Evolutionary conservation across 139 green algal species (phyloP).

Genomic region (Zygnema circumcarinatum): DNA sequence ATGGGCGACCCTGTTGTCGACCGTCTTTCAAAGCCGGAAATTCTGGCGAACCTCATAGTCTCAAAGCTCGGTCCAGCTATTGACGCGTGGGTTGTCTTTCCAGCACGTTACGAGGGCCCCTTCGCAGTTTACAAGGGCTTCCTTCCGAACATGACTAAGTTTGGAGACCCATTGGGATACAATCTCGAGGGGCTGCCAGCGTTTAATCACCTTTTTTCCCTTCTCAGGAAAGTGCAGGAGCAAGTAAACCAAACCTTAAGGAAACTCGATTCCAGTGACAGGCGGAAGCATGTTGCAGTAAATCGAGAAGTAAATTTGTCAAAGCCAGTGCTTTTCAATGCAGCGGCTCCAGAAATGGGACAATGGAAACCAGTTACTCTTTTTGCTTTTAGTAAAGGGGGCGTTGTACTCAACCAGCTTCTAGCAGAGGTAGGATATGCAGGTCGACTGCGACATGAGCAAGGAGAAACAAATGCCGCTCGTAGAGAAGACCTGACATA

Average conservation of each 20-base stretch:
- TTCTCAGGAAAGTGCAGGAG: conserved; percentile 27
- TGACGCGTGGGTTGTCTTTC: conserved; percentile 41
- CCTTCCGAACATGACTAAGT: conserved; percentile 6
- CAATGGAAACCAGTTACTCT: conserved; percentile 17
- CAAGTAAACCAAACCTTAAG: conserved; percentile 5
- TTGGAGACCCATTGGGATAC: conserved; percentile 46
- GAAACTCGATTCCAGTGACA: not conserved
- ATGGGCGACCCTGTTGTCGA: conserved; percentile 19
- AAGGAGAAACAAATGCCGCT: not conserved
- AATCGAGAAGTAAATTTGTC: not conserved
- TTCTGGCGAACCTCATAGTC: not conserved
- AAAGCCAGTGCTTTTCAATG: not conserved
- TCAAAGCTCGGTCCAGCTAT: conserved; percentile 9
- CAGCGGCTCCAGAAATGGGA: too few relatives aligned
- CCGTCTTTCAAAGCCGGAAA: conserved; percentile 28
- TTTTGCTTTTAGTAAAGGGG: conserved; percentile 72
- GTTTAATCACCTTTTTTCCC: conserved; percentile 1
- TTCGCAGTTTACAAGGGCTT: conserved; percentile 47
- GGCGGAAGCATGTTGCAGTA: conserved; percentile 1
- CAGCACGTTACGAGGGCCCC: conserved; percentile 26
- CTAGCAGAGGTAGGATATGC: conserved; percentile 62
- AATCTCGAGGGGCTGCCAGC: not conserved
- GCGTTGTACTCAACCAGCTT: conserved; percentile 73
- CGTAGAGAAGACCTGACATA: not conserved
- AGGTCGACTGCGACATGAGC: not conserved